Percentiles rank a stretch among this genome's conserved stretches.
phyloP scores from a whole-genome alignment of 148 eudicot genomes.

The Cornus florida region DNA sequence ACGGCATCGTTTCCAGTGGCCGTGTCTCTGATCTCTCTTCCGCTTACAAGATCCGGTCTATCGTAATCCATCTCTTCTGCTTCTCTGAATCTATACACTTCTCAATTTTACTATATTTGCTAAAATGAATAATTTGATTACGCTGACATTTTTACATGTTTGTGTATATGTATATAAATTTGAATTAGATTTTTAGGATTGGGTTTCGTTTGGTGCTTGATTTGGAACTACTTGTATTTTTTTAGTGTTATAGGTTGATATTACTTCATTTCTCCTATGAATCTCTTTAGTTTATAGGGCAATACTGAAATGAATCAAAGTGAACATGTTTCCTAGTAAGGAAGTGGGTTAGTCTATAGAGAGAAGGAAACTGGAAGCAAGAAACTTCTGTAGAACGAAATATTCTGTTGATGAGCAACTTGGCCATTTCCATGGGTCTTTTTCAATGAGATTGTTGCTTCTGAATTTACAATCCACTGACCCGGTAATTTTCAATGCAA shows the following conservation, averaged over 20 bases:
- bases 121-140: background rate
- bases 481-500: too few relatives aligned
- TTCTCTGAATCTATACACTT: background rate
- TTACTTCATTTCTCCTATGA: background rate
- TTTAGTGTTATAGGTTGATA: background rate
- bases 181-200: background rate
- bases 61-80: conserved; percentile 37
- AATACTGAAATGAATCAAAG: background rate
- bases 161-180: background rate
- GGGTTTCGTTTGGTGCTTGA: background rate
- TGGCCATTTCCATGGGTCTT: too few relatives aligned
- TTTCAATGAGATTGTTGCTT: too few relatives aligned
- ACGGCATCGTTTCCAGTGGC: conserved; percentile 62
- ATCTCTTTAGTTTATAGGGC: background rate
- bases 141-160: background rate
- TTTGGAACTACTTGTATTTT: background rate
- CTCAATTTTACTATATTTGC: background rate
- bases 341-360: background rate
- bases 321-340: background rate
- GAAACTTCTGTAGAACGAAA: background rate
- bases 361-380: background rate
- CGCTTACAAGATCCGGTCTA: conserved; percentile 74
- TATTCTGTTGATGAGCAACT: background rate
- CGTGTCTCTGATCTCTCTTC: conserved; percentile 64
- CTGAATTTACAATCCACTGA: too few relatives aligned